Base-by-base conservation (phyloP, 2,329 filamentous ascomycete genomes). In the Nigrospora sphaerica region DNA sequence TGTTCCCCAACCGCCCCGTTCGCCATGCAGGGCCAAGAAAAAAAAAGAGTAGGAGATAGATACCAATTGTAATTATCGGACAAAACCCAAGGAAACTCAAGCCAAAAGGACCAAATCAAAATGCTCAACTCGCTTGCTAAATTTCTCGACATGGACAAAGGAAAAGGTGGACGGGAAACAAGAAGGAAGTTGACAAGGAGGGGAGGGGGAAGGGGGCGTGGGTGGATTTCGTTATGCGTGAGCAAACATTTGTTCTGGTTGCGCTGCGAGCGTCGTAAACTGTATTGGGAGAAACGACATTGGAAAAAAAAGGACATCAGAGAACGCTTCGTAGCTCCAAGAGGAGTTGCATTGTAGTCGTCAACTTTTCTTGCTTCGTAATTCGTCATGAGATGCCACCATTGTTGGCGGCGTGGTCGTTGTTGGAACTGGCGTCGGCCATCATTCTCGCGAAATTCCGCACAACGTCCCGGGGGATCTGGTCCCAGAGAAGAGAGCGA, bases 401-500 rank as follows among this genome's bases (percentile, higher is more conserved):
- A 59, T 67, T 65, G 64, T 67, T 65, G 64, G 67, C 65, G 64
- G 66, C 64, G 57, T 68, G 66, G 56, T 67, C 66, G 53, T 64
- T 62, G 58, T 69, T 64, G 48, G 66, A 63, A 54, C 67, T 71
- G 66, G 68, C 78, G 85, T 93, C 86, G 53, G 86, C 81, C 57
- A 95, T 86, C 79, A 95, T 90, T 67, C 88, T 87, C 59, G 87
- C 88, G 72, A 97, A 97, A 64, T 92, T 89, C 57, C 84, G 82
- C 45, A 98, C 89, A 42, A 97, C 90, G 54, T 97, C 90, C 57
- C 82, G 79, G 13, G 93, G 91, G 57, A 97, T 91, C 67, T 91
- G 88, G 61, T 96, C 90, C 88, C 89, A 95, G 48, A 97, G 81
- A 51, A 97, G 77, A 52, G 89, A 95, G 48, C 92, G 81, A 32